A percentile compares a stretch with the other conserved stretches of the same genome.
Evolutionary conservation across 441 rosid genomes (phyloP).

Genomic region (Brassica hybrid): DNA sequence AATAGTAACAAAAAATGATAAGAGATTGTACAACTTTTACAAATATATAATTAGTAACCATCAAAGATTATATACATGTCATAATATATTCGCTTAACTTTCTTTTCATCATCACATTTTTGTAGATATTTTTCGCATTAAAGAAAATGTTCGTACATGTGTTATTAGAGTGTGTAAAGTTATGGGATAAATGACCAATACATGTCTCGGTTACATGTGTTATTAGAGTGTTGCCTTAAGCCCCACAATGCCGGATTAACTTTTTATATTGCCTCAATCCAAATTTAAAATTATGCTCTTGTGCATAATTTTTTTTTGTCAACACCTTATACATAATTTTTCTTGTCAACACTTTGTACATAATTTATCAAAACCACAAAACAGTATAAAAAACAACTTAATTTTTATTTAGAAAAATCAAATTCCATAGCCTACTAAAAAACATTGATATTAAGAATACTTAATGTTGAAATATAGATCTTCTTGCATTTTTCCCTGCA

Average conservation of each 20-base stretch:
- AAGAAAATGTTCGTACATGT: neutral
- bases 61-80: neutral
- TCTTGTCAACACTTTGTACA: too few species aligned
- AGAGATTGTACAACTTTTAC: neutral
- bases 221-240: too few species aligned
- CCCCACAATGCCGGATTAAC: too few species aligned
- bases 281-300: too few species aligned
- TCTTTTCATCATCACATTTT: neutral
- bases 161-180: neutral
- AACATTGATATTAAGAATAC: too few species aligned
- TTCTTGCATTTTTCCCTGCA: neutral
- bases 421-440: too few species aligned
- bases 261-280: too few species aligned
- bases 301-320: too few species aligned
- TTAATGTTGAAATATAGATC: neutral
- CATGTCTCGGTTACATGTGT: neutral
- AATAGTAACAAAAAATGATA: neutral
- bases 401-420: too few species aligned
- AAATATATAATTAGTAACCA: neutral
- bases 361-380: too few species aligned
- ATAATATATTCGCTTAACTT: neutral
- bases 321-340: too few species aligned
- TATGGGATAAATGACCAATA: neutral
- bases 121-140: neutral
- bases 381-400: too few species aligned